Percentiles rank a stretch among this genome's conserved stretches.
These are phyloP conservation scores for Stemphylium beticola DNA, from an alignment of 2,329 filamentous ascomycete genomes.

Conservation along the genomic window DNA sequence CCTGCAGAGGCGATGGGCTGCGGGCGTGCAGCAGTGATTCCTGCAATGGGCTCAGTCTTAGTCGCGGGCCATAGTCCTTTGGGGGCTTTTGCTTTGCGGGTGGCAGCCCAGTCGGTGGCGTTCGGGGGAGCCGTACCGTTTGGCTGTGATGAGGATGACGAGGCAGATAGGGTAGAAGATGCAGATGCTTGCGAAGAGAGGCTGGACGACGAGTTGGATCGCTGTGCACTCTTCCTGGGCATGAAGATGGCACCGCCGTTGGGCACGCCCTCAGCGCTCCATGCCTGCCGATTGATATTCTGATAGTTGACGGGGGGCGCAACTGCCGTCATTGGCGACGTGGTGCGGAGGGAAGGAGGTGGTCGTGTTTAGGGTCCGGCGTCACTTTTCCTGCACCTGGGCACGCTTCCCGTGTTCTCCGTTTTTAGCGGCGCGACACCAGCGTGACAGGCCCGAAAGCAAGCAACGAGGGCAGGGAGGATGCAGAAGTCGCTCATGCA, in stretches of 20 bases:
- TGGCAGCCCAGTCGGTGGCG: conserved; percentile 50
- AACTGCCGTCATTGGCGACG: conserved; percentile 67
- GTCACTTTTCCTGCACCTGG: conserved; percentile 30
- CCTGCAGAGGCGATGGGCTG: conserved; percentile 66
- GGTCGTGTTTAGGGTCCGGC: conserved; percentile 23
- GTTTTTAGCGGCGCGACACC: conserved; percentile 36
- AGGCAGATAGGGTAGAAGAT: conserved; percentile 66
- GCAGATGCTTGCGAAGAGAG: conserved; percentile 69
- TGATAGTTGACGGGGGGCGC: conserved; percentile 69
- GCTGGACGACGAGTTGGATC: conserved; percentile 90
- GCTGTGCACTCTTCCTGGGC: conserved; percentile 82
- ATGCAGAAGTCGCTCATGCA: conserved; percentile 28
- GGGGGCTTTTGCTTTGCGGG: conserved; percentile 56
- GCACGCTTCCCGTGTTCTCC: conserved; percentile 31
- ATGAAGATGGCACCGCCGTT: conserved; percentile 78
- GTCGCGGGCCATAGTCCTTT: conserved; percentile 68
- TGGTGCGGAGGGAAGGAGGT: conserved; percentile 28
- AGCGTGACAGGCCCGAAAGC: conserved; percentile 33
- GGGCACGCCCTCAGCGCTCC: conserved; percentile 65
- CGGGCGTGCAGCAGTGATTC: conserved; percentile 65
- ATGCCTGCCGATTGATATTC: conserved; percentile 66
- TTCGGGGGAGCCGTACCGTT: conserved; percentile 62
- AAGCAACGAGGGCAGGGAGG: conserved; percentile 22
- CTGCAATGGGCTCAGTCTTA: conserved; percentile 70
- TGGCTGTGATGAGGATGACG: conserved; percentile 62